Base-by-base conservation (phyloP, 2,329 filamentous ascomycete genomes). In the Phialophora expanda region DNA sequence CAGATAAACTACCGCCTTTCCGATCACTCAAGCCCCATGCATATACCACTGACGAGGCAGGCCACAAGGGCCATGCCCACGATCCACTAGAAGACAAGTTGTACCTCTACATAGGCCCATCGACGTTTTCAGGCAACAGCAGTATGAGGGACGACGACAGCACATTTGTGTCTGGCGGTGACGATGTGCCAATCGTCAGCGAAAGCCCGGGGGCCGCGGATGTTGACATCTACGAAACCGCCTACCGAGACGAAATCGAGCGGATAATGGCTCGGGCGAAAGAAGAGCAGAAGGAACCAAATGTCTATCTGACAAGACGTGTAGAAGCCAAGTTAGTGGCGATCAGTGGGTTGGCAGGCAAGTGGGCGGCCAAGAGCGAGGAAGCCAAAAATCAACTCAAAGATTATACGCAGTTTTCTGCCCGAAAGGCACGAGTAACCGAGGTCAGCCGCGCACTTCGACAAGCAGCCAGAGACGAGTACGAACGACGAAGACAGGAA, bases 181-280 rank as follows among this genome's bases (percentile, higher is more conserved):
- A 72, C 54, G 67, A 68, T 54, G 71, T 73, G 24, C 78, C 75
- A 24, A 76, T 89, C 4, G 88, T 97, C 48, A 91, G 91, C 32
- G 93, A 97, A 77, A 96, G 91, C 1, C 94, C 94, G 2, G 89
- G 89, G 0, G 90, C 89, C 1, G 90, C 91, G 5, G 92, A 96
- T 66, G 92, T 92, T 72, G 89, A 95, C 74, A 89, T 98, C 65
- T 97, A 97, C 76, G 92, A 96, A 76, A 87, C 86, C 0, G 94
- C 94, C 0, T 97, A 96, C 75, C 87, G 91, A 74, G 86, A 90
- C 67, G 92, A 97, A 78, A 86, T 95, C 30, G 85, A 90, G 65
- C 85, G 89, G 17, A 94, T 97, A 73, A 78, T 85, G 32, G 77
- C 80, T 69, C 71, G 73, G 58, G 77, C 73, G n/a, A 70, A 75